phyloP scores from a whole-genome alignment of 2,329 filamentous ascomycete genomes.

The Phialocephala sp. region DNA sequence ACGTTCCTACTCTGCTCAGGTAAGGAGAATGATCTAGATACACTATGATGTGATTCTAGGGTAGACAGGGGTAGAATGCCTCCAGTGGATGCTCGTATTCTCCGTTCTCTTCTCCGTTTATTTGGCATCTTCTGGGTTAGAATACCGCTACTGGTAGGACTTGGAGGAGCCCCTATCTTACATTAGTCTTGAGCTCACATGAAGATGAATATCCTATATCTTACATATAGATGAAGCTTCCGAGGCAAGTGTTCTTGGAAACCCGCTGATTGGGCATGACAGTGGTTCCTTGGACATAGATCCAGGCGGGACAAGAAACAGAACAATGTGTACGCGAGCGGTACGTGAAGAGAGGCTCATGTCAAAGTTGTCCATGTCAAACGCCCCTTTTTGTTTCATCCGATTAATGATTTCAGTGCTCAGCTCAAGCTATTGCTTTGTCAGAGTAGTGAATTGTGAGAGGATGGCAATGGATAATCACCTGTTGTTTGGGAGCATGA shows the following conservation, averaged over 20 bases:
- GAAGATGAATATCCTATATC: neutral
- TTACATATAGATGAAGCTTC: neutral
- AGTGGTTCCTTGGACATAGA: neutral
- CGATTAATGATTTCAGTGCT: slow-evolving; percentile 2
- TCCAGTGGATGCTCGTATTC: no score
- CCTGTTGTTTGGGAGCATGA: neutral
- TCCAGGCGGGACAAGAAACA: neutral
- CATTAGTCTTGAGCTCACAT: neutral
- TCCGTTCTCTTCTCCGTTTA: neutral
- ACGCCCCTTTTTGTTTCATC: neutral
- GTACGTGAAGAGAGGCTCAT: neutral
- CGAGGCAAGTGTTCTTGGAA: slow-evolving; percentile 4
- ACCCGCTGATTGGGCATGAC: slow-evolving; percentile 1
- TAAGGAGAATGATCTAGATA: neutral
- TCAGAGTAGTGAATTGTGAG: neutral
- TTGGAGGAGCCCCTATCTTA: neutral
- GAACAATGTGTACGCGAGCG: neutral
- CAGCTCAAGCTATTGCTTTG: neutral
- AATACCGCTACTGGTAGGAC: no score
- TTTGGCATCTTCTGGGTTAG: neutral
- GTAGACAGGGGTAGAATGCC: neutral
- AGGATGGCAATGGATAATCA: neutral
- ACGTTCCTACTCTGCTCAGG: neutral
- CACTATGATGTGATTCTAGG: neutral
- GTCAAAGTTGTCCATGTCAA: slow-evolving; percentile 6